These are phyloP conservation scores for Acanthamoeba castellanii DNA, from an alignment of 208 protist species.

Conservation along the genomic window DNA sequence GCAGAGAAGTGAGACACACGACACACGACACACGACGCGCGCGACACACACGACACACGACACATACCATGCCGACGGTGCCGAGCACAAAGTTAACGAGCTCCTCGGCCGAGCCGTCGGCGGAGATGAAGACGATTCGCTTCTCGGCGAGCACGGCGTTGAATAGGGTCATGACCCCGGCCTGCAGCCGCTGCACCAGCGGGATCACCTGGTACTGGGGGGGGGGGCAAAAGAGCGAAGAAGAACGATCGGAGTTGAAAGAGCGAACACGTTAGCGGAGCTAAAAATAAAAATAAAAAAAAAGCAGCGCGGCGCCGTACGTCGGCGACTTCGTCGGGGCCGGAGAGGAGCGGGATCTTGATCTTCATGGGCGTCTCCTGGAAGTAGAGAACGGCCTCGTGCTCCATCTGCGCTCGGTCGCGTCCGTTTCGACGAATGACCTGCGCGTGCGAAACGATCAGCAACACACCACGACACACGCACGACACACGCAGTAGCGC, in stretches of 20 bases:
- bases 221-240: too few relatives aligned
- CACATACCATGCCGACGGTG: conserved; percentile 74
- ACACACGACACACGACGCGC: too few relatives aligned
- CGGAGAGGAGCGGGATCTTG: conserved; percentile 80
- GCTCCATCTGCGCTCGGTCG: background rate
- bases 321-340: conserved; percentile 85
- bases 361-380: conserved; percentile 64
- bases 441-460: too few relatives aligned
- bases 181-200: conserved; percentile 85
- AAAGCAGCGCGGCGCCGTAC: background rate
- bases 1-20: background rate
- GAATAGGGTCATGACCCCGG: conserved; percentile 85
- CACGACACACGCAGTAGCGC: too few relatives aligned
- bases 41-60: too few relatives aligned
- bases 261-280: background rate
- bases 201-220: conserved; percentile 80
- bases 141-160: conserved; percentile 85
- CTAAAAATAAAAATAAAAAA: background rate
- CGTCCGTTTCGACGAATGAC: background rate
- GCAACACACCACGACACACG: too few relatives aligned
- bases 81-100: conserved; percentile 85
- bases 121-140: conserved; percentile 87
- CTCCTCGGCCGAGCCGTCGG: conserved; percentile 78
- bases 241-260: background rate
- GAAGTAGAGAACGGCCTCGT: conserved; percentile 26